Percentiles rank a stretch among this genome's conserved stretches.
phyloP scores from a whole-genome alignment of 164 flowering plant species.

The Umbilicus rupestris region DNA sequence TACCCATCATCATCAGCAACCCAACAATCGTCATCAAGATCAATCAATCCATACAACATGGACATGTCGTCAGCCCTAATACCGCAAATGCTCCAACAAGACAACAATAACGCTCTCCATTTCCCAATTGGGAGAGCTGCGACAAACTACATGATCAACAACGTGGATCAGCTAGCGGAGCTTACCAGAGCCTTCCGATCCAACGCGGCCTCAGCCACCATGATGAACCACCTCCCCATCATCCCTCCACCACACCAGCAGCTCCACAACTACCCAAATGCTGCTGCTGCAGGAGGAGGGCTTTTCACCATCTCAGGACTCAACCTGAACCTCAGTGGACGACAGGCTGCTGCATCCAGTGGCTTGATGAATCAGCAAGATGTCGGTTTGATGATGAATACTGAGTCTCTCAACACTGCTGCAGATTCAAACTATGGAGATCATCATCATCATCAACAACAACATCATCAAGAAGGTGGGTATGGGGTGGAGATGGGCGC shows the following conservation, averaged over 20 bases:
- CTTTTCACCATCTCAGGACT: conserved; percentile 66
- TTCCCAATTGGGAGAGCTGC: conserved; percentile 24
- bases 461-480: conserved; percentile 2
- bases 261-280: conserved; percentile 29
- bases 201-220: conserved; percentile 17
- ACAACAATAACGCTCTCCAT: not conserved
- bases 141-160: conserved; percentile 32
- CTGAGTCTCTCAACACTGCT: conserved; percentile 19
- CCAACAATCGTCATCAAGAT: conserved; percentile 25
- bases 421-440: conserved; percentile 10
- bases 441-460: not conserved
- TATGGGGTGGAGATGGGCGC: conserved; percentile 22
- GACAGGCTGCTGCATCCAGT: conserved; percentile 14
- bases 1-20: conserved; percentile 26
- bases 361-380: conserved; percentile 26
- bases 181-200: conserved; percentile 34
- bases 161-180: conserved; percentile 45
- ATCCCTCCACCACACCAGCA: conserved; percentile 22
- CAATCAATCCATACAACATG: conserved; percentile 35
- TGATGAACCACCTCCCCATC: conserved; percentile 12
- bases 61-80: conserved; percentile 22
- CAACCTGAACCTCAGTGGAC: conserved; percentile 55
- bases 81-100: conserved; percentile 32
- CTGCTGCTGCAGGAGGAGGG: too few species aligned
- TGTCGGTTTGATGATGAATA: conserved; percentile 12